Evolutionary conservation across 2,329 filamentous ascomycete genomes (phyloP).

Genomic region (Monosporascus sp.): DNA sequence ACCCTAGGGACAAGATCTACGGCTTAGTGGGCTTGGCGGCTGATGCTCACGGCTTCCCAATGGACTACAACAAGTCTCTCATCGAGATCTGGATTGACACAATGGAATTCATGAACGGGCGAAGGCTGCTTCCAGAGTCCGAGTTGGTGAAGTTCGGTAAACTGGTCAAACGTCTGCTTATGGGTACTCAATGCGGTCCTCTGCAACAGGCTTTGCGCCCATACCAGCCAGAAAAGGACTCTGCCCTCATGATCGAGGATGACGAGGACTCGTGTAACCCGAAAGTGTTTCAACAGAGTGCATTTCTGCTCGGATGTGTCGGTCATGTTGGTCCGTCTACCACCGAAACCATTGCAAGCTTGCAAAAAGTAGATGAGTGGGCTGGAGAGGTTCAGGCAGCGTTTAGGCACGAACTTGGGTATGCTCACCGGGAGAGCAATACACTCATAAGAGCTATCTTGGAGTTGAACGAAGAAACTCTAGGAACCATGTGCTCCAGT

Average conservation of each 20-base stretch:
- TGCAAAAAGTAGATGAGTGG: constrained; percentile 3
- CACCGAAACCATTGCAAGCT: neutral
- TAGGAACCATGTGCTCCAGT: constrained; percentile 1
- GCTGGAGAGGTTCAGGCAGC: constrained; percentile 1
- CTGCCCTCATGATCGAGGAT: neutral
- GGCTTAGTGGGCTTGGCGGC: constrained; percentile 23
- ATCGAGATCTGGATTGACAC: constrained; percentile 24
- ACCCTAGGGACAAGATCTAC: constrained; percentile 26
- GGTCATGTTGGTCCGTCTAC: constrained; percentile 3
- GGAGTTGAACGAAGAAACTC: neutral
- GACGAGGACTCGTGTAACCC: neutral
- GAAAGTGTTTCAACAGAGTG: neutral
- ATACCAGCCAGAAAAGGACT: neutral
- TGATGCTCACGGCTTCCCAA: constrained; percentile 19
- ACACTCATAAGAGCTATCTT: constrained; percentile 1
- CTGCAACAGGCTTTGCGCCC: constrained; percentile 3
- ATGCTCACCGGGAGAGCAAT: constrained; percentile 3
- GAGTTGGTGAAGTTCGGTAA: constrained; percentile 4
- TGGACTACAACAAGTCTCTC: constrained; percentile 22
- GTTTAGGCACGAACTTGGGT: neutral
- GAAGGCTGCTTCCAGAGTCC: neutral
- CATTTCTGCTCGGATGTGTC: constrained; percentile 3
- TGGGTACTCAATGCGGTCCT: neutral
- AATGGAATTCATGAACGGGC: constrained; percentile 17
- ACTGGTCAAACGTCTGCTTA: constrained; percentile 4